phyloP scores from a whole-genome alignment of 768 basidiomycete species.

The Tricholoma matsutake region DNA sequence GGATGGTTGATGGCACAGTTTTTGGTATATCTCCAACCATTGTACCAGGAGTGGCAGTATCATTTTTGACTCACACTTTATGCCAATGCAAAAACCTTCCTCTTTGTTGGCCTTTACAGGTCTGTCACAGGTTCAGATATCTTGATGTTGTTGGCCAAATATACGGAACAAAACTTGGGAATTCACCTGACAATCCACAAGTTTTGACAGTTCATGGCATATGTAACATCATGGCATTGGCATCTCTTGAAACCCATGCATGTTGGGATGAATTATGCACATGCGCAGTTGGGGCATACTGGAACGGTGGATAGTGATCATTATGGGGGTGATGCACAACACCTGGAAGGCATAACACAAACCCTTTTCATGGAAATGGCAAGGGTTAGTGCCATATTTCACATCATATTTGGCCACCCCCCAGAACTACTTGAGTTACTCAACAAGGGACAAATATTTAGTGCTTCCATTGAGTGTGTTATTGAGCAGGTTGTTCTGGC shows the following conservation, averaged over 20 bases:
- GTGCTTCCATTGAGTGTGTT: background rate
- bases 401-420: conserved; percentile 8
- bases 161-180: background rate
- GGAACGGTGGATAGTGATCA: conserved; percentile 4
- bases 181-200: background rate
- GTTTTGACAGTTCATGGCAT: conserved; percentile 3
- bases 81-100: background rate
- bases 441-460: background rate
- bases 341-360: conserved; percentile 8
- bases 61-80: background rate
- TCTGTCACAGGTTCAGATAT: background rate
- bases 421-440: background rate
- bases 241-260: background rate
- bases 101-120: conserved; percentile 5
- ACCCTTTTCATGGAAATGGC: conserved; percentile 5
- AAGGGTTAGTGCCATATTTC: conserved; percentile 11
- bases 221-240: background rate
- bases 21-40: conserved; percentile 4
- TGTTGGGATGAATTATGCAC: background rate
- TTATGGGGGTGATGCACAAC: conserved; percentile 12
- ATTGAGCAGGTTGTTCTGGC: background rate
- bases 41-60: conserved; percentile 5
- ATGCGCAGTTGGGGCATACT: conserved; percentile 11
- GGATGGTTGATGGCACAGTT: conserved; percentile 1
- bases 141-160: background rate